These are phyloP conservation scores for Beta vulgaris DNA, from an alignment of 148 eudicot species.

Conservation along the genomic window DNA sequence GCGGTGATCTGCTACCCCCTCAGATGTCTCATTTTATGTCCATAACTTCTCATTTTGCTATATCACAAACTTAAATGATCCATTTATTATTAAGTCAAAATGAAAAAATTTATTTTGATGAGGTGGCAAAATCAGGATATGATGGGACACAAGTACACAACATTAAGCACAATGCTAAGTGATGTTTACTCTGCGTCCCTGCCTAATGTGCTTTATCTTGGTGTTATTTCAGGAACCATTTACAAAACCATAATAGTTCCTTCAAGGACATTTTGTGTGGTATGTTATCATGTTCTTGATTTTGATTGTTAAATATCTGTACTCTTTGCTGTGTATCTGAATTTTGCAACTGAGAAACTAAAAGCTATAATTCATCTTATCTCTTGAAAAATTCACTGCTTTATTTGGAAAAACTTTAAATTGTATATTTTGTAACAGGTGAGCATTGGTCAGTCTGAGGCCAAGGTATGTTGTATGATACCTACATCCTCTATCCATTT, in stretches of 20 bases:
- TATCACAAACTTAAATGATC: background rate
- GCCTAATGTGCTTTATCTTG: conserved; percentile 3
- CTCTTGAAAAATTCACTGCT: background rate
- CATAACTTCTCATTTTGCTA: background rate
- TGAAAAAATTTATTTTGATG: background rate
- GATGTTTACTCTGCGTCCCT: background rate
- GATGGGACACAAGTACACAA: background rate
- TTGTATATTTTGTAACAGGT: conserved; percentile 54
- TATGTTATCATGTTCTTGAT: conserved; percentile 34
- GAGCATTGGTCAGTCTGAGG: conserved; percentile 90
- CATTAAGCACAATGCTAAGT: background rate
- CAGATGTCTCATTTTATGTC: background rate
- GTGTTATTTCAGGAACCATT: conserved; percentile 75
- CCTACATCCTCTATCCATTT: conserved; percentile 9
- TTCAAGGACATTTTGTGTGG: conserved; percentile 88
- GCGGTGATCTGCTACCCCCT: background rate
- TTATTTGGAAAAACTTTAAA: background rate
- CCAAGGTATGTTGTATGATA: conserved; percentile 56
- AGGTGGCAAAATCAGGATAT: background rate
- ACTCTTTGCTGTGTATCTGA: conserved; percentile 1
- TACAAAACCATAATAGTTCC: conserved; percentile 85
- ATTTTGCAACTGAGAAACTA: background rate
- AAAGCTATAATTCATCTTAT: background rate
- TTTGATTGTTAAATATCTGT: background rate
- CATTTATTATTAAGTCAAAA: background rate